Base-by-base conservation (phyloP, 257 asterid genomes). In the Oldenlandia corymbosa region DNA sequence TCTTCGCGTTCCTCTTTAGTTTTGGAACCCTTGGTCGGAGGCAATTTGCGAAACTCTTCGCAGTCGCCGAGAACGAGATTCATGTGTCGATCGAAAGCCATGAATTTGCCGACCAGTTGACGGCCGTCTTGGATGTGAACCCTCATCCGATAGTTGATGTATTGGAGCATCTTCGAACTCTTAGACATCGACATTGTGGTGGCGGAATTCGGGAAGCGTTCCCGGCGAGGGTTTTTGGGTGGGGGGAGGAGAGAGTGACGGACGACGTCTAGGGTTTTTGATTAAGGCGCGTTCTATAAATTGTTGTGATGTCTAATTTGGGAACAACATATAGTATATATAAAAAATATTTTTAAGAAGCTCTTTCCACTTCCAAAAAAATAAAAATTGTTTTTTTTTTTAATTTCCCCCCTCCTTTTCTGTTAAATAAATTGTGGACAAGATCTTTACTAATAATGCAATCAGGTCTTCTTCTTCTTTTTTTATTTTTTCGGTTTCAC, bases 21-120 rank as follows among this genome's bases (percentile, higher is more conserved):
- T 67, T 83, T 88, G 54, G 93, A 81, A 5, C 95, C 95, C 47
- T 90, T 90, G 0, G 87, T 76, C 20, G 94, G 97, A 3, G 97
- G 90, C 0, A 90, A 79, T 34, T 87, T 87, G 18, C 97, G 94
- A 51, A 87, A 87, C 90, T 87, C 97, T 30, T 90, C 97, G 68
- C 97, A 90, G 71, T 90, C 97, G 36, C 97, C 97, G 69, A 90
- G 88, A 5, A 90, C 97, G 68, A 87, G 88, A 60, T 87, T 90
- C 97, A 87, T 90, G 83, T 90, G 95, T 2, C 97, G 90, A 68
- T 90, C 97, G 80, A 90, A 88, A 2, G 96, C 98, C 98, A 91
- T 88, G 83, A 91, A 91, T 55, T 91, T 91, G 0, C 96, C 98
- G 71, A 91, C 78, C 51, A 91, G 74, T 58, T 91, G 96, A 46